phyloP scores from a whole-genome alignment of 176 grass and related monocot species.

The Rhynchospora breviuscula region DNA sequence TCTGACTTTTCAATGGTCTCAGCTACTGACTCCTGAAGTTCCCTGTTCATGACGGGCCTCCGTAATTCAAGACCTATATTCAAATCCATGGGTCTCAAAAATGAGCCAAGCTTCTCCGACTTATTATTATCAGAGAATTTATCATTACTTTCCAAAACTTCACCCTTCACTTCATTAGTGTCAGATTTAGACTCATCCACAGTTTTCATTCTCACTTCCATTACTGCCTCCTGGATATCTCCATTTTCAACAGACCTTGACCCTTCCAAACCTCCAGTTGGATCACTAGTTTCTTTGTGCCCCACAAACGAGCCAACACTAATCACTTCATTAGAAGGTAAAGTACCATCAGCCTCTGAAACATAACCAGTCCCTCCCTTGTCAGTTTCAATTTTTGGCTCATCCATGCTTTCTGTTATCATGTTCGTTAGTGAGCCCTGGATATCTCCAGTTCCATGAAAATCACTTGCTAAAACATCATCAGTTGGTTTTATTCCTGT shows the following conservation, averaged over 20 bases:
- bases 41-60: background rate
- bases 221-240: background rate
- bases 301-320: background rate
- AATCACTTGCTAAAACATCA: background rate
- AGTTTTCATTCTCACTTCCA: background rate
- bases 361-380: background rate
- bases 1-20: conserved; percentile 1
- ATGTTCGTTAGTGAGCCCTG: background rate
- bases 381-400: background rate
- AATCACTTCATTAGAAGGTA: background rate
- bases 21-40: background rate
- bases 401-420: background rate
- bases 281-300: background rate
- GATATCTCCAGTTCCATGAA: background rate
- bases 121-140: background rate
- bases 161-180: background rate
- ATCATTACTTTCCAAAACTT: background rate
- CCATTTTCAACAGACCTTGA: background rate
- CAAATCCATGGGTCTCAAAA: background rate
- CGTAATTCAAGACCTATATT: background rate
- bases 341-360: background rate
- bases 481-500: background rate
- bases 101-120: background rate
- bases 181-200: conserved; percentile 3
- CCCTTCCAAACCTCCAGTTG: background rate